Evolutionary conservation across 371 early-diverging fungal species (phyloP).

Genomic region (Syncephalastrum monosporum): DNA sequence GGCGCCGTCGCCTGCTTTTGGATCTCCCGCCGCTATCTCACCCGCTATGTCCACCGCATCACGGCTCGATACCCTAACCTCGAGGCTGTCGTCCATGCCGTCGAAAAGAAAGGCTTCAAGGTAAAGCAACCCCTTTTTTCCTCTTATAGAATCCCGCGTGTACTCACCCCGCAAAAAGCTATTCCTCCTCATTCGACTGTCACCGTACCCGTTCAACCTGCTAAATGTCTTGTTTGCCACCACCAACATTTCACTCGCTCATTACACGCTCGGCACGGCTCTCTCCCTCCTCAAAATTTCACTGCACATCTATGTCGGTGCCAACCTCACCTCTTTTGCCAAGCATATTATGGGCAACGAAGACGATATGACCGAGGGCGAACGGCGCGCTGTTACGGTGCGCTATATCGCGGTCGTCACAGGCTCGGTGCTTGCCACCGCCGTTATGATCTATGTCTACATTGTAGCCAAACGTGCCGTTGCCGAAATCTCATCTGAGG

Average conservation of each 20-base stretch:
- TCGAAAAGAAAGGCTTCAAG: constrained; percentile 70
- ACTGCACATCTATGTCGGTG: constrained; percentile 75
- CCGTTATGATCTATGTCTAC: constrained; percentile 62
- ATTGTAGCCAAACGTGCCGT: constrained; percentile 50
- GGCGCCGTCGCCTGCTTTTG: constrained; percentile 66
- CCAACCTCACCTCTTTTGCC: constrained; percentile 60
- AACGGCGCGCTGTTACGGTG: constrained; percentile 27
- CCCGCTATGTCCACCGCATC: constrained; percentile 46
- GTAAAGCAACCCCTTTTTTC: constrained; percentile 27
- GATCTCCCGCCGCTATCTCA: constrained; percentile 54
- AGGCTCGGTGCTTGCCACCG: constrained; percentile 49
- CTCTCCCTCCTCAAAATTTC: constrained; percentile 63
- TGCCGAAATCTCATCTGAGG: constrained; percentile 35
- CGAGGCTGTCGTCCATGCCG: constrained; percentile 58
- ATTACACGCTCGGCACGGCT: constrained; percentile 62
- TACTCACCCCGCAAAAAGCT: constrained; percentile 32
- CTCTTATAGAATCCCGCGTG: background rate
- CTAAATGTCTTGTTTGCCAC: constrained; percentile 68
- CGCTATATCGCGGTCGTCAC: constrained; percentile 37
- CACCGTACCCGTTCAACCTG: constrained; percentile 79
- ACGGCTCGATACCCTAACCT: constrained; percentile 56
- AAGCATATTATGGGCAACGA: constrained; percentile 48
- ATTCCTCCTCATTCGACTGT: constrained; percentile 65
- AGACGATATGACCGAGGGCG: constrained; percentile 38
- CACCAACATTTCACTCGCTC: constrained; percentile 56